Evolutionary conservation across 2,329 filamentous ascomycete genomes (phyloP).

Genomic region (Aspergillus nomiae): DNA sequence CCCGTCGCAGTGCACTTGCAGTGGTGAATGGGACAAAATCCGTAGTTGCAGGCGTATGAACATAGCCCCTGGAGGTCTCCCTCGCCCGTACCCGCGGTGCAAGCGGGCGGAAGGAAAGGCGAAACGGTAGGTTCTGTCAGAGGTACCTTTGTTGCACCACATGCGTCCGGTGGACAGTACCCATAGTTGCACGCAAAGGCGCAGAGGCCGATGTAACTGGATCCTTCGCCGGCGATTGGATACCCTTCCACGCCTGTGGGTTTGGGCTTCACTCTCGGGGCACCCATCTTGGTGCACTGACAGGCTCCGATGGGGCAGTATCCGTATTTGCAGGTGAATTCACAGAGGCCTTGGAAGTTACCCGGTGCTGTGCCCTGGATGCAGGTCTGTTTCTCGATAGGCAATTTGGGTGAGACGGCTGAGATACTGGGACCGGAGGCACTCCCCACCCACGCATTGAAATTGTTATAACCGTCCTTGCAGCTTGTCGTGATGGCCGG

Average conservation of each 20-base stretch:
- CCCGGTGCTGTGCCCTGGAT: constrained; percentile 21
- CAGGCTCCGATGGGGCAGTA: constrained; percentile 25
- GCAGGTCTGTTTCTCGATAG: constrained; percentile 19
- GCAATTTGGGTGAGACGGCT: constrained; percentile 4
- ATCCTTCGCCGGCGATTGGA: constrained; percentile 11
- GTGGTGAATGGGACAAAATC: neutral
- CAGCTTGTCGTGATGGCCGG: constrained; percentile 25
- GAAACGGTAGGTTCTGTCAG: constrained; percentile 13
- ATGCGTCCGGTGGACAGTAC: constrained; percentile 11
- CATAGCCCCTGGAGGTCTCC: neutral
- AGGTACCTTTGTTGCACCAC: constrained; percentile 11
- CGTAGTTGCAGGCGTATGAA: constrained; percentile 1
- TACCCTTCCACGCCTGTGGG: constrained; percentile 9
- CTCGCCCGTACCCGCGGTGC: neutral
- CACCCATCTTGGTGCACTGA: constrained; percentile 8
- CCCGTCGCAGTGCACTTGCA: neutral
- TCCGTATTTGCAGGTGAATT: constrained; percentile 27
- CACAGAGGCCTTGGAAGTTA: constrained; percentile 26
- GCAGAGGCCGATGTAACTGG: constrained; percentile 18
- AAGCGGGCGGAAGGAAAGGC: constrained; percentile 9
- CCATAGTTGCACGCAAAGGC: constrained; percentile 16
- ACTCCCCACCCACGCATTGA: constrained; percentile 36
- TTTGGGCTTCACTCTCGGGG: neutral
- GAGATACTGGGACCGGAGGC: neutral
- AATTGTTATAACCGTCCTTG: constrained; percentile 29